phyloP scores from a whole-genome alignment of 2,329 filamentous ascomycete species.

The Cryphonectria naterciae region DNA sequence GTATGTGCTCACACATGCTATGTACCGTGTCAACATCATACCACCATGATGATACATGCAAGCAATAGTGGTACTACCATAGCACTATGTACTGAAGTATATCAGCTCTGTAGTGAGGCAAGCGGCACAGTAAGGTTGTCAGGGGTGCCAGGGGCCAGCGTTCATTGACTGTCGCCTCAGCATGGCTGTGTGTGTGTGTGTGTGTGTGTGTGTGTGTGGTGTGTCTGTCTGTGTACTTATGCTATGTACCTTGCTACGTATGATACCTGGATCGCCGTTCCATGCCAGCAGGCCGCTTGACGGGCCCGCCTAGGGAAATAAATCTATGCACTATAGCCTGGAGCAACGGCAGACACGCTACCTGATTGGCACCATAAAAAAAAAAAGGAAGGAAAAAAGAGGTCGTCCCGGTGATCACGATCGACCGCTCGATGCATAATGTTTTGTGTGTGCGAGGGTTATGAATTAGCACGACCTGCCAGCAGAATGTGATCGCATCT shows the following conservation, averaged over 20 bases:
- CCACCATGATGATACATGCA: neutral
- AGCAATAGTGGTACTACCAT: neutral
- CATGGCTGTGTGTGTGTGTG: neutral
- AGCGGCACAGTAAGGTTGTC: neutral
- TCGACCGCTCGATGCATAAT: neutral
- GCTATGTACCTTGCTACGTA: no score
- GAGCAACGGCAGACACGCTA: neutral
- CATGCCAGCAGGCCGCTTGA: constrained; percentile 12
- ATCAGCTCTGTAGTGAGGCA: neutral
- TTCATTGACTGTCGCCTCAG: neutral
- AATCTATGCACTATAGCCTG: constrained; percentile 12
- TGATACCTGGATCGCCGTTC: constrained; percentile 8
- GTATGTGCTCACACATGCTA: neutral
- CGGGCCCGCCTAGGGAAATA: constrained; percentile 2
- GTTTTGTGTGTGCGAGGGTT: constrained; percentile 1
- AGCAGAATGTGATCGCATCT: neutral
- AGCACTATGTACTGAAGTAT: neutral
- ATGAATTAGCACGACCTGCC: neutral
- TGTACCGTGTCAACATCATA: neutral
- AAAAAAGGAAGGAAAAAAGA: no score
- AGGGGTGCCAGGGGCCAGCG: neutral
- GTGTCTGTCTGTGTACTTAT: no score
- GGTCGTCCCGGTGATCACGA: neutral
- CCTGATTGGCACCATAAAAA: neutral
- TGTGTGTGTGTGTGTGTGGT: no score